Conservation (phyloP, 2,329 filamentous ascomycete species). For the Colletotrichum costaricense region DNA sequence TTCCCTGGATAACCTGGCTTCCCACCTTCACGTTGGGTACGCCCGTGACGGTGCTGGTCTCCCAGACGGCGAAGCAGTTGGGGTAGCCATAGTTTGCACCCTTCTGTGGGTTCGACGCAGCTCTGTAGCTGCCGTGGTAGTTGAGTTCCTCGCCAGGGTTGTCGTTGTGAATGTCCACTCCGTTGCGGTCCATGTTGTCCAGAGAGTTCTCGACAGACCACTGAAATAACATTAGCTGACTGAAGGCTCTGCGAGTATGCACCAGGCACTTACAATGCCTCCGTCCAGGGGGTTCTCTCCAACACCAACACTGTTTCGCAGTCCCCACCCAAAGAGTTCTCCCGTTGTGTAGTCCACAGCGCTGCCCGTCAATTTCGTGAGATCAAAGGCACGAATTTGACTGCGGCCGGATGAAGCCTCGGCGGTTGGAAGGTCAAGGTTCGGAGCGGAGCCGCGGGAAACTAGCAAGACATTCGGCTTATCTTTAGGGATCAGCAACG, state of each 20-base stretch:
- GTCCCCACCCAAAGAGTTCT: constrained; percentile 71
- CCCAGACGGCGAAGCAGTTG: constrained; percentile 71
- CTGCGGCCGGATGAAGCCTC: constrained; percentile 67
- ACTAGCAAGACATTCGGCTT: constrained; percentile 70
- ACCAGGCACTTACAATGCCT: constrained; percentile 48
- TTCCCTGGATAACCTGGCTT: constrained; percentile 59
- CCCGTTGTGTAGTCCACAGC: constrained; percentile 62
- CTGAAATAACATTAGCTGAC: constrained; percentile 13
- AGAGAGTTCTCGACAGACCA: constrained; percentile 78
- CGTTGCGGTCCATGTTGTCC: constrained; percentile 70
- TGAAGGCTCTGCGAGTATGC: not conserved
- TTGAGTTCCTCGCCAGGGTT: constrained; percentile 83
- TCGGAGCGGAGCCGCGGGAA: constrained; percentile 71
- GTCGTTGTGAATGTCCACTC: constrained; percentile 70
- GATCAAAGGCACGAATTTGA: constrained; percentile 71
- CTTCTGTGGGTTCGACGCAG: constrained; percentile 45
- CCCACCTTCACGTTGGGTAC: constrained; percentile 55
- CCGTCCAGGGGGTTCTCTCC: constrained; percentile 68
- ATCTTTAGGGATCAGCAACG: constrained; percentile 69
- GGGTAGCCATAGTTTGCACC: constrained; percentile 42
- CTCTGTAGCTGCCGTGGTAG: constrained; percentile 70
- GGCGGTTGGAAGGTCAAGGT: constrained; percentile 68
- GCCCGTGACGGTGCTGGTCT: constrained; percentile 56
- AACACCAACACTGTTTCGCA: constrained; percentile 78
- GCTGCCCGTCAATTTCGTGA: constrained; percentile 43